phyloP scores from a whole-genome alignment of 257 asterid genomes.

The Petunia axillaris region DNA sequence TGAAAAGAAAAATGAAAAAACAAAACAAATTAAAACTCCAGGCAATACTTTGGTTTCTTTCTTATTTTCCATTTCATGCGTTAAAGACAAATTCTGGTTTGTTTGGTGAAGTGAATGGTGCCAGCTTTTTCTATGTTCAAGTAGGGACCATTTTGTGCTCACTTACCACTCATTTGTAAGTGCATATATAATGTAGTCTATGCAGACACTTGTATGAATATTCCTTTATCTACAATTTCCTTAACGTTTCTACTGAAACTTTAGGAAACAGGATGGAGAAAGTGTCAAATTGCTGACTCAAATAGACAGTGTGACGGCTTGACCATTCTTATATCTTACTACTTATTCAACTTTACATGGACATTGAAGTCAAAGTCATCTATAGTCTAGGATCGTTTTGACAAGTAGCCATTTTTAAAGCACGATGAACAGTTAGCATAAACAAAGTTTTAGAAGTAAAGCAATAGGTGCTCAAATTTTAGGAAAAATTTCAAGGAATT shows the following conservation, averaged over 20 bases:
- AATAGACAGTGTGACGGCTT: not conserved
- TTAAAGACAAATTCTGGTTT: not conserved
- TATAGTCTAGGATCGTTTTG: not conserved
- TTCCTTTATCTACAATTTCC: not conserved
- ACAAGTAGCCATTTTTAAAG: no score
- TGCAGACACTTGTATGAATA: not conserved
- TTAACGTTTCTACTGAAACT: not conserved
- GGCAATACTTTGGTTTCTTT: no score
- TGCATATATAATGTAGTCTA: not conserved
- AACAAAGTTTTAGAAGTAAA: no score
- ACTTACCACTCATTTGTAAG: not conserved
- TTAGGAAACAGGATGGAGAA: not conserved
- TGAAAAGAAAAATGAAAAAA: no score
- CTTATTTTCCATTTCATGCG: not conserved
- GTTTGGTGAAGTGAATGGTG: slow-evolving; percentile 14
- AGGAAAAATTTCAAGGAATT: no score
- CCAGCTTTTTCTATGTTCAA: not conserved
- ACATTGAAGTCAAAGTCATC: slow-evolving; percentile 8
- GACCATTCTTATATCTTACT: not conserved
- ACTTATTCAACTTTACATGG: not conserved
- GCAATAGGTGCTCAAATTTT: no score
- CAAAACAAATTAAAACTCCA: no score
- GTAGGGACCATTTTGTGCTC: not conserved
- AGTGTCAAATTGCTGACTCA: not conserved
- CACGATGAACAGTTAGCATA: no score